Conservation (phyloP, 2,329 filamentous ascomycete species). For the Fusarium ramigenum region DNA sequence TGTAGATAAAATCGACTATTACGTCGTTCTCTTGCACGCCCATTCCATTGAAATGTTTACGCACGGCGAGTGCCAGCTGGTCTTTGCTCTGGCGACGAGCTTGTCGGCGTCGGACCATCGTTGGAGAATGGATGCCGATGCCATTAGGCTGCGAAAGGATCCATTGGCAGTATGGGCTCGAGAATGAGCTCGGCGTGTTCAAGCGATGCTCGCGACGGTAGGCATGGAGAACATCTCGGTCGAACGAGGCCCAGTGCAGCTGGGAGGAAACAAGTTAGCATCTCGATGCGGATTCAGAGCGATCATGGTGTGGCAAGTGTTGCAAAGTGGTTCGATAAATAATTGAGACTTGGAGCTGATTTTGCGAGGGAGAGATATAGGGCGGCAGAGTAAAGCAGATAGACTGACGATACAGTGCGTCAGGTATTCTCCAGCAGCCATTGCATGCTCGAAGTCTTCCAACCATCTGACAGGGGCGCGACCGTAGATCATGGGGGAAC, state of each 20-base stretch:
- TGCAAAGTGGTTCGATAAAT: not conserved
- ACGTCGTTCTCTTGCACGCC: constrained; percentile 85
- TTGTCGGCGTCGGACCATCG: constrained; percentile 74
- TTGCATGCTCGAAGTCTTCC: not conserved
- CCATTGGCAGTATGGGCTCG: constrained; percentile 68
- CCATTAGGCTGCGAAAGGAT: constrained; percentile 68
- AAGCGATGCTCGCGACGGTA: constrained; percentile 81
- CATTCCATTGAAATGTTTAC: constrained; percentile 85
- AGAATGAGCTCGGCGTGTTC: constrained; percentile 75
- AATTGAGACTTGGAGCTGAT: not conserved
- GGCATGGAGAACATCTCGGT: constrained; percentile 73
- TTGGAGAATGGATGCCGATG: constrained; percentile 78
- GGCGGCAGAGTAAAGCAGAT: not conserved
- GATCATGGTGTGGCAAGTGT: not conserved
- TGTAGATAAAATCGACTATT: constrained; percentile 82
- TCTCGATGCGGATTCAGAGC: not conserved
- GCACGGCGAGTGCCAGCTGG: constrained; percentile 74
- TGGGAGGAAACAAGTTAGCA: constrained; percentile 43
- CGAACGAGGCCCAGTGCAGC: constrained; percentile 75
- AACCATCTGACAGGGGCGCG: not conserved
- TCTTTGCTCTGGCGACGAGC: constrained; percentile 76
- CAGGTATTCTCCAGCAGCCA: not conserved
- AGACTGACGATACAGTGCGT: not conserved
- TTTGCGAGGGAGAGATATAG: not conserved
- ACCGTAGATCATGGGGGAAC: constrained; percentile 10